Evolutionary conservation across 345 rosid species (phyloP).

Genomic region (Brassica nigra): DNA sequence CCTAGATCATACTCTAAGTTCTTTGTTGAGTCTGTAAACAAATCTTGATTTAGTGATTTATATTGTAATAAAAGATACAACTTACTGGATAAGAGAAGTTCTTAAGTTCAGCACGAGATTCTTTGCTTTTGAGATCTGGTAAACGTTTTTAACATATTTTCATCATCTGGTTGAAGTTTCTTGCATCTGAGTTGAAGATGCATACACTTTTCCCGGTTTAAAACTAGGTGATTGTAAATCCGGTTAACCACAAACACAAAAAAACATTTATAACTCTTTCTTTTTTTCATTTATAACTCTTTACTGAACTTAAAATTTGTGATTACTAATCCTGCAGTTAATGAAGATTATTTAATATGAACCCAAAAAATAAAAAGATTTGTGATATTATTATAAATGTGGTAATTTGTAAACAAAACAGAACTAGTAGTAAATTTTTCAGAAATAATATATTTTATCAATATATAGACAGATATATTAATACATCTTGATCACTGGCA

Average conservation of each 20-base stretch:
- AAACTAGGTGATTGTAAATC: not conserved
- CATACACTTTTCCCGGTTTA: not conserved
- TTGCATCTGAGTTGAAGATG: not conserved
- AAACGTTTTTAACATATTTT: too few species aligned
- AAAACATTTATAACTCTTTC: not conserved
- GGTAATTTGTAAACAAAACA: not conserved
- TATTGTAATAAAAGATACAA: not conserved
- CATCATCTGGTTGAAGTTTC: not conserved
- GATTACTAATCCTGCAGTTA: not conserved
- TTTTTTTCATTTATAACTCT: not conserved
- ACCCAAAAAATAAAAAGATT: not conserved
- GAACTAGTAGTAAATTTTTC: not conserved
- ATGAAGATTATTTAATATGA: not conserved
- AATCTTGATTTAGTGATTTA: not conserved
- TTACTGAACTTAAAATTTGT: not conserved
- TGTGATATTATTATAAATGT: not conserved
- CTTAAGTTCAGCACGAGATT: not conserved
- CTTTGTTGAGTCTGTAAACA: not conserved
- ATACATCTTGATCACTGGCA: not conserved
- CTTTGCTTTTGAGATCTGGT: not conserved
- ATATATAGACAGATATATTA: not conserved
- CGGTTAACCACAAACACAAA: not conserved
- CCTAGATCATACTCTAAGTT: conserved; percentile 30
- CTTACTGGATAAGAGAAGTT: not conserved
- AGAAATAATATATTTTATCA: not conserved